Conservation (phyloP, 176 grass and related monocot genomes). For the Aegilops bicornis region DNA sequence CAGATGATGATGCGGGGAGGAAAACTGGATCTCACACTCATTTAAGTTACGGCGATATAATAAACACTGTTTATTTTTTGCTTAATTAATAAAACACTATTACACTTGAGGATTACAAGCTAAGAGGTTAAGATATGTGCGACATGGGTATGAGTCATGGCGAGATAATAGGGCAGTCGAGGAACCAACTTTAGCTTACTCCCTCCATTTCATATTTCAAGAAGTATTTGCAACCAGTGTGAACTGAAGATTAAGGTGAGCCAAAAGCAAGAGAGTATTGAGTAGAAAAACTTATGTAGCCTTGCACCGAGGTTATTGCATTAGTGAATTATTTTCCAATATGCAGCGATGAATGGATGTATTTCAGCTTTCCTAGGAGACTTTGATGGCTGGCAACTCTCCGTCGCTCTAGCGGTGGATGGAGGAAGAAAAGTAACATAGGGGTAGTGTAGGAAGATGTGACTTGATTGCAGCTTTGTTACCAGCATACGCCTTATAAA, state of each 20-base stretch:
- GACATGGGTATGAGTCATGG: constrained; percentile 4
- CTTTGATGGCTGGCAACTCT: background rate
- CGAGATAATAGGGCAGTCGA: background rate
- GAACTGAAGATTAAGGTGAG: background rate
- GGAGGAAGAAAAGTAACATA: background rate
- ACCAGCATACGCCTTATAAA: background rate
- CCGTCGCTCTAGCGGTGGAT: background rate
- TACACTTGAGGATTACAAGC: background rate
- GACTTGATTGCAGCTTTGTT: background rate
- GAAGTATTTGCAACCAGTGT: background rate
- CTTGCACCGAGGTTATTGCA: background rate
- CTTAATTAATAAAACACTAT: background rate
- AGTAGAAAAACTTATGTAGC: background rate
- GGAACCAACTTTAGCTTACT: background rate
- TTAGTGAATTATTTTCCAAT: background rate
- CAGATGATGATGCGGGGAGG: background rate
- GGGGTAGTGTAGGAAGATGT: background rate
- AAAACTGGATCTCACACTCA: background rate
- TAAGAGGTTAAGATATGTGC: background rate
- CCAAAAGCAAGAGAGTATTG: background rate
- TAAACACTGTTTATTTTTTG: background rate
- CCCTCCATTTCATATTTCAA: background rate
- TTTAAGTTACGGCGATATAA: background rate
- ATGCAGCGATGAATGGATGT: background rate
- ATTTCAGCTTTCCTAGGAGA: background rate